Evolutionary conservation across 495 filamentous ascomycete species (phyloP), one percentile per base, ranked within the genome.

Genomic region (Gamarada debralockiae): DNA sequence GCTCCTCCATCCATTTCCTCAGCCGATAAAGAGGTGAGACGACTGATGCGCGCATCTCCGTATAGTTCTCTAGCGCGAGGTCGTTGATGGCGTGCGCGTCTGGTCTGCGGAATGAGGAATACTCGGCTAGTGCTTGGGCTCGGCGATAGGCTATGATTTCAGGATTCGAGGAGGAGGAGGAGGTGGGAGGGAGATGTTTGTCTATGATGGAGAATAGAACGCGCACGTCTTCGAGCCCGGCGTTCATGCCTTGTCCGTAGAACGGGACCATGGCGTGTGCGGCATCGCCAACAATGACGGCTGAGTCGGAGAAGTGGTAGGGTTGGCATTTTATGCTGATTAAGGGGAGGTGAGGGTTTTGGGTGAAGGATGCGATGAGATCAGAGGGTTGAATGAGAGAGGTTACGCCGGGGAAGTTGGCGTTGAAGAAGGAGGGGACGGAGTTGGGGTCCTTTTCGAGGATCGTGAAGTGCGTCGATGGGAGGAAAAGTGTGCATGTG

Each of bases 211-310:
- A 75, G 62, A 96, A 87, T 10, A 97, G 79, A 36, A 92, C 79
- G n/a, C 84, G 75, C 27, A 93, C 82, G 65, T 95, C 84, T 67
- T 93, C 85, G 50, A 98, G 78, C 1, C 90, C 84, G 17, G 93
- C 81, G 66, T 98, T 91, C 74, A 95, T 87, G 42, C 89, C 86
- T 62, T 97, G 86, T 18, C 87, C 86, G 70, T 93, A 89, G 73
- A 97, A 98, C 1, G 95, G 93, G 0, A 98, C 90, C 80, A 98
- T 96, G 42, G 93, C 95, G 69, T 98, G 95, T 6, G 93, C 93
- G 20, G 93, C 91, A 62, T 98, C 93, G 44, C 93, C 93, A 37
- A 98, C 60, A 52, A 98, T 88, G 48, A 95, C 89, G 20, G 74
- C 87, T n/a, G 83, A 86, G 24, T 81, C 78, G 33, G 65, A 73